Evolutionary conservation across 2,329 filamentous ascomycete genomes (phyloP).

Genomic region (Trichophyton benhamiae): DNA sequence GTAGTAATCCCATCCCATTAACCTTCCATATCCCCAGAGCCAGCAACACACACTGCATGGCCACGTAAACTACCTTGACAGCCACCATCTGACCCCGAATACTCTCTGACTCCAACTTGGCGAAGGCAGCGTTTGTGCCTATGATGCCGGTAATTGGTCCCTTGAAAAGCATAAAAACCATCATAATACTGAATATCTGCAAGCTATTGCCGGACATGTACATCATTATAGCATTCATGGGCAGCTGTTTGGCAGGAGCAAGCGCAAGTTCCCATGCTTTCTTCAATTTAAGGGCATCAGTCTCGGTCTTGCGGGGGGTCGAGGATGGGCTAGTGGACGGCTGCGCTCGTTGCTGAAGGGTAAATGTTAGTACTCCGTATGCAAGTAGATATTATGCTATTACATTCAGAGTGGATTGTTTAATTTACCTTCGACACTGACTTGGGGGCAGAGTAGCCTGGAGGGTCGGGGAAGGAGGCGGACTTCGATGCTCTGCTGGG

Average conservation of each 20-base stretch:
- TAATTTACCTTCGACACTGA: slow-evolving; percentile 9
- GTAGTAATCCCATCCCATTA: slow-evolving; percentile 87
- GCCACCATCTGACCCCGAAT: slow-evolving; percentile 61
- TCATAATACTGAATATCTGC: slow-evolving; percentile 99
- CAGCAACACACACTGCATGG: slow-evolving; percentile 73
- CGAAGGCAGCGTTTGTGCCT: slow-evolving; percentile 74
- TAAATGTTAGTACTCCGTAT: neutral
- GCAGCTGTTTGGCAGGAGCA: slow-evolving; percentile 81
- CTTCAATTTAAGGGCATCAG: slow-evolving; percentile 91
- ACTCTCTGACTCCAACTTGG: slow-evolving; percentile 73
- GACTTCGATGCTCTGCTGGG: slow-evolving; percentile 51
- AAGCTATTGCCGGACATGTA: slow-evolving; percentile 99
- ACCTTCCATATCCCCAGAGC: slow-evolving; percentile 91
- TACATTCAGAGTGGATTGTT: slow-evolving; percentile 5
- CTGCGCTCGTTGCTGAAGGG: slow-evolving; percentile 21
- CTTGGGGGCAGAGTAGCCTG: slow-evolving; percentile 57
- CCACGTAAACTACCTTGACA: slow-evolving; percentile 78
- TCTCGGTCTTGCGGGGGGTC: slow-evolving; percentile 47
- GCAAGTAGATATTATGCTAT: slow-evolving; percentile 17
- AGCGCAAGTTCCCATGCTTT: slow-evolving; percentile 98
- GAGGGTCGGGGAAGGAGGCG: slow-evolving; percentile 64
- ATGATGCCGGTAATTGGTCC: slow-evolving; percentile 78
- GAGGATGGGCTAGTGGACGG: slow-evolving; percentile 54
- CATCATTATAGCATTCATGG: slow-evolving; percentile 99
- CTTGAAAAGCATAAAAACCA: slow-evolving; percentile 99